A percentile compares a stretch with the other conserved stretches of the same genome.
phyloP scores from a whole-genome alignment of 164 flowering plant genomes.

The Protea cynaroides region DNA sequence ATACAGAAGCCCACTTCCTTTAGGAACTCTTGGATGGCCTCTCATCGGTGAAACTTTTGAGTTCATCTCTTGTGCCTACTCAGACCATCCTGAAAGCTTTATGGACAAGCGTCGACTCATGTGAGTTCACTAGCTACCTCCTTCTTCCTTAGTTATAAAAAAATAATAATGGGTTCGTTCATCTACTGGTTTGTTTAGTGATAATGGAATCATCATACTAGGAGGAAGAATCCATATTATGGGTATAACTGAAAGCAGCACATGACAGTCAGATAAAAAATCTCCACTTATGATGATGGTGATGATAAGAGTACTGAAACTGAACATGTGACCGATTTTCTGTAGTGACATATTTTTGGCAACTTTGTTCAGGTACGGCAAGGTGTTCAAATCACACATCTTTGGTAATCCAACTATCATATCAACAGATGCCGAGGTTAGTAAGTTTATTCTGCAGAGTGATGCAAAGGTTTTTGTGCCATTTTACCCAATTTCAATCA shows the following conservation, averaged over 20 bases:
- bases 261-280: too few species aligned
- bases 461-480: conserved; percentile 72
- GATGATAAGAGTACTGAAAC: too few species aligned
- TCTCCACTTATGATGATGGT: too few species aligned
- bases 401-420: conserved; percentile 76
- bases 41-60: conserved; percentile 82
- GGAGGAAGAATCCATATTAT: too few species aligned
- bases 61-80: conserved; percentile 78
- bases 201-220: too few species aligned
- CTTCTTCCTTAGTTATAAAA: neutral
- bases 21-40: conserved; percentile 84
- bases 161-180: too few species aligned
- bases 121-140: conserved; percentile 33
- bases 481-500: conserved; percentile 74
- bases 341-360: too few species aligned
- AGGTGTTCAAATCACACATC: conserved; percentile 80
- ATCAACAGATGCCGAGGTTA: conserved; percentile 88
- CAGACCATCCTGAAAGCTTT: conserved; percentile 76
- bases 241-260: too few species aligned
- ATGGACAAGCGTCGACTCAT: conserved; percentile 68
- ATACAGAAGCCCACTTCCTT: conserved; percentile 34
- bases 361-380: conserved; percentile 56
- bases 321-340: too few species aligned
- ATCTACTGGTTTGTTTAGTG: too few species aligned
- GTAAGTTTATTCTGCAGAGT: conserved; percentile 70